A percentile compares a stretch with the other conserved stretches of the same genome.
Evolutionary conservation across 352 stramenopile species (phyloP).

Genomic region (Nothophytophthora sp.): DNA sequence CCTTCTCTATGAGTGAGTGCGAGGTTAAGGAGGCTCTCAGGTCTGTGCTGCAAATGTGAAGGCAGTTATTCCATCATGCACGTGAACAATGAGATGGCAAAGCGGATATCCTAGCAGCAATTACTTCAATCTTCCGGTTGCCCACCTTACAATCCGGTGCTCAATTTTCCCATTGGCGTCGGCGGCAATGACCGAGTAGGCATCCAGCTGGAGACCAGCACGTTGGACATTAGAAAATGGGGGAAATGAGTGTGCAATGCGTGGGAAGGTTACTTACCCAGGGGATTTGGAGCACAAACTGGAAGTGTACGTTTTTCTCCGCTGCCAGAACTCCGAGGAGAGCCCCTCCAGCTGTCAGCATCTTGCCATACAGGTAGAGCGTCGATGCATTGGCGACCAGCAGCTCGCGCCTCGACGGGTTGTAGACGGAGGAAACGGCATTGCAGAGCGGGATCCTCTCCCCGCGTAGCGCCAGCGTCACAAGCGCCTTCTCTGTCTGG

Average conservation of each 20-base stretch:
- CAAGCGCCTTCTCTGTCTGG: not conserved
- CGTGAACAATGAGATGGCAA: too few relatives aligned
- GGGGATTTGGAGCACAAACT: slow-evolving; percentile 36
- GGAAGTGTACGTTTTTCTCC: slow-evolving; percentile 47
- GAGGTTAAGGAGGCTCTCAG: slow-evolving; percentile 40
- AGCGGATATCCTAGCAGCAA: too few relatives aligned
- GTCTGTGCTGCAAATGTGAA: slow-evolving; percentile 29
- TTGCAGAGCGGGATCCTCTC: slow-evolving; percentile 41
- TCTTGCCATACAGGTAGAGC: slow-evolving; percentile 44
- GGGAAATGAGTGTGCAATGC: not conserved
- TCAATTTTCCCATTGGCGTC: slow-evolving; percentile 30
- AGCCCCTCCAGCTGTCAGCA: slow-evolving; percentile 45
- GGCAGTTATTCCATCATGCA: not conserved
- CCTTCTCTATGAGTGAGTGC: slow-evolving; percentile 28
- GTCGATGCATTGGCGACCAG: slow-evolving; percentile 35
- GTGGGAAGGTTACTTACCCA: slow-evolving; percentile 32
- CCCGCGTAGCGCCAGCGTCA: slow-evolving; percentile 53
- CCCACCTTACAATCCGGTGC: slow-evolving; percentile 49
- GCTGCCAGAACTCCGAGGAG: slow-evolving; percentile 29
- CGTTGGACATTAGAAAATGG: not conserved
- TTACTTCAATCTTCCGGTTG: not conserved
- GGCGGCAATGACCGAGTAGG: slow-evolving; percentile 37
- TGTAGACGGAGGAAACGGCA: slow-evolving; percentile 44
- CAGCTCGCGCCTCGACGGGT: slow-evolving; percentile 29
- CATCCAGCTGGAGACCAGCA: slow-evolving; percentile 31